phyloP scores from a whole-genome alignment of 2,329 filamentous ascomycete species.

The Penicillium verrucosum region DNA sequence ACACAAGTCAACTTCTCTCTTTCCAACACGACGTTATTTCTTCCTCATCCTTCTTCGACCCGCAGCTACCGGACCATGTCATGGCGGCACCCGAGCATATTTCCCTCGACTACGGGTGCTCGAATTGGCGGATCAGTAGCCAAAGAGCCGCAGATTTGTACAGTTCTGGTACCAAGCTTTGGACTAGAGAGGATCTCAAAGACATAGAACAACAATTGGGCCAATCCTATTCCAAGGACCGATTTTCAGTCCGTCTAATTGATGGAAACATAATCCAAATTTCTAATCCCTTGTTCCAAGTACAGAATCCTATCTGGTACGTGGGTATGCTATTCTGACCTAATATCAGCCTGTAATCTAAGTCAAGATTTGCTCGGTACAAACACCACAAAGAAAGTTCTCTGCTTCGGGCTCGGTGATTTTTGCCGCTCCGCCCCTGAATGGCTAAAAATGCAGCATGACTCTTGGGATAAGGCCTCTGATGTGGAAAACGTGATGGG shows the following conservation, averaged over 20 bases:
- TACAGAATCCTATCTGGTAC: conserved; percentile 23
- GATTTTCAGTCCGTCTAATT: conserved; percentile 21
- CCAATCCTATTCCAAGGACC: conserved; percentile 16
- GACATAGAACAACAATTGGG: conserved; percentile 21
- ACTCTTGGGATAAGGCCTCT: conserved; percentile 13
- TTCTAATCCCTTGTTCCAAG: conserved; percentile 19
- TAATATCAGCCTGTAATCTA: conserved; percentile 11
- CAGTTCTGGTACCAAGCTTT: conserved; percentile 18
- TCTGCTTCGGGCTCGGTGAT: conserved; percentile 22
- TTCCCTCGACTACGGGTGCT: conserved; percentile 18
- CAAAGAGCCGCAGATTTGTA: conserved; percentile 21
- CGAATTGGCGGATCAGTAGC: conserved; percentile 21
- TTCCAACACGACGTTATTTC: too few relatives aligned
- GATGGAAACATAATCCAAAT: conserved; percentile 22
- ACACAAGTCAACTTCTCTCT: conserved; percentile 1
- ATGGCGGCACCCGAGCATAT: not conserved
- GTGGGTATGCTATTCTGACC: conserved; percentile 14
- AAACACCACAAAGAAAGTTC: conserved; percentile 18
- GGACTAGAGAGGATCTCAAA: conserved; percentile 19
- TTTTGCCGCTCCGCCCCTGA: conserved; percentile 20
- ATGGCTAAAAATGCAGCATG: conserved; percentile 18
- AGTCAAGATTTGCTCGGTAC: conserved; percentile 14
- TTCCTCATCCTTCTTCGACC: too few relatives aligned
- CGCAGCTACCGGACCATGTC: conserved; percentile 12
- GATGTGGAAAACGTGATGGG: conserved; percentile 14